Evolutionary conservation across 352 stramenopile species (phyloP).

Genomic region (Pythium plurisporium): DNA sequence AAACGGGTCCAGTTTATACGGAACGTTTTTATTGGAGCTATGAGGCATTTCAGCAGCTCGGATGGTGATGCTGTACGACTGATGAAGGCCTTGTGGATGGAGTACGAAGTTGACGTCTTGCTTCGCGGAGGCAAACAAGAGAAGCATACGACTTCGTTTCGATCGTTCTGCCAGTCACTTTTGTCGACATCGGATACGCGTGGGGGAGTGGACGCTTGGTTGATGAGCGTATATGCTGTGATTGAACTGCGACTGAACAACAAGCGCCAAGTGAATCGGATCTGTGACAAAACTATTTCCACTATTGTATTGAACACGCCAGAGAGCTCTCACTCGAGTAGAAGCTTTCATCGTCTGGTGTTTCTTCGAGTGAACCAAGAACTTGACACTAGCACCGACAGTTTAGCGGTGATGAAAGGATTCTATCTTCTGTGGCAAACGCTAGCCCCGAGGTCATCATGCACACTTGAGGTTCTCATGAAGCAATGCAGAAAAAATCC

Average conservation of each 20-base stretch:
- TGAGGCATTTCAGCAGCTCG: neutral
- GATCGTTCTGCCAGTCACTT: conserved; percentile 17
- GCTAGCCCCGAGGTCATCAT: conserved; percentile 23
- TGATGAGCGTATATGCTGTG: conserved; percentile 37
- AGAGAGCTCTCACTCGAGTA: neutral
- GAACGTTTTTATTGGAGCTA: conserved; percentile 7
- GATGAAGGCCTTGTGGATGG: conserved; percentile 36
- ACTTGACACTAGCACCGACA: neutral
- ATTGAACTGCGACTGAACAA: conserved; percentile 47
- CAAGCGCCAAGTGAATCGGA: conserved; percentile 35
- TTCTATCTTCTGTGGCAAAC: conserved; percentile 20
- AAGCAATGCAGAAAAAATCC: conserved; percentile 34
- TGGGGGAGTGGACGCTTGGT: neutral
- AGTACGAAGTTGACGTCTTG: conserved; percentile 13
- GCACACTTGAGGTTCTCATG: conserved; percentile 31
- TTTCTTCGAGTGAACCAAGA: conserved; percentile 38
- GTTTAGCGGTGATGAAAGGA: neutral
- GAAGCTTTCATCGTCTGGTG: conserved; percentile 44
- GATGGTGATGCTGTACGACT: conserved; percentile 27
- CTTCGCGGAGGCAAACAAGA: neutral
- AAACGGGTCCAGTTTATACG: conserved; percentile 18
- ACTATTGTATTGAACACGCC: neutral
- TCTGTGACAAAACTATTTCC: conserved; percentile 49
- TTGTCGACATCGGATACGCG: neutral
- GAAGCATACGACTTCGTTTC: neutral